A percentile compares a stretch with the other conserved stretches of the same genome.
These are phyloP conservation scores for Fusarium pseudocircinatum DNA, from an alignment of 2,329 filamentous ascomycete species.

Conservation along the genomic window DNA sequence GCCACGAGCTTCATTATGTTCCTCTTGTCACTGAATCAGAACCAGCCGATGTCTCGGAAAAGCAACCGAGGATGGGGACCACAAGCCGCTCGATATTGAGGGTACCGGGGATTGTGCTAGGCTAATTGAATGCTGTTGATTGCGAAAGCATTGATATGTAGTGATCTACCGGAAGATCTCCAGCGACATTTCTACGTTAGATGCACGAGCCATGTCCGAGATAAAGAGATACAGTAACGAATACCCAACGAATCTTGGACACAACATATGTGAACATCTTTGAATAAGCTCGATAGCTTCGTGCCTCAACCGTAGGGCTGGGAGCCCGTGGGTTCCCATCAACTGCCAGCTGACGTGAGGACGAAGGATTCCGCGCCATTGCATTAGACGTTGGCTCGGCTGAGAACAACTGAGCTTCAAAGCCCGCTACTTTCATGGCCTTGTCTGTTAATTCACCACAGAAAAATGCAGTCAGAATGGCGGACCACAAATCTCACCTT, in stretches of 20 bases:
- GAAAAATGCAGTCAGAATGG: conserved; percentile 10
- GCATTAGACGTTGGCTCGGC: background rate
- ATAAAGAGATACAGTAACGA: background rate
- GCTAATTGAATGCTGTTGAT: background rate
- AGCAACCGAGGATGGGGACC: conserved; percentile 11
- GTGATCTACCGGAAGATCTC: background rate
- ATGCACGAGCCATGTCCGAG: background rate
- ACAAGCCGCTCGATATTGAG: background rate
- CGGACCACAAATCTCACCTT: background rate
- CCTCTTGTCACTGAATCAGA: conserved; percentile 6
- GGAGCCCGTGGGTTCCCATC: background rate
- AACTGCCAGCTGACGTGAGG: conserved; percentile 36
- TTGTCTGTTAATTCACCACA: background rate
- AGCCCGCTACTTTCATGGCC: background rate
- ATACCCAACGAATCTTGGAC: background rate
- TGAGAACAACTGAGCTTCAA: background rate
- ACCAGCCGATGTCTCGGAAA: conserved; percentile 18
- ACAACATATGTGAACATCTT: background rate
- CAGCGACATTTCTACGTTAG: background rate
- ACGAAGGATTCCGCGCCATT: background rate
- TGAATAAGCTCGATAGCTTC: background rate
- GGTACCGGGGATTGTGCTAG: background rate
- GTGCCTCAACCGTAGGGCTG: conserved; percentile 1
- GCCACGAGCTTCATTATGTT: background rate
- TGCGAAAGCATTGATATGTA: background rate